Percentiles rank a stretch among this genome's conserved stretches.
These are phyloP conservation scores for Chlorophyllum brunneum DNA, from an alignment of 768 basidiomycete species.

Conservation along the genomic window DNA sequence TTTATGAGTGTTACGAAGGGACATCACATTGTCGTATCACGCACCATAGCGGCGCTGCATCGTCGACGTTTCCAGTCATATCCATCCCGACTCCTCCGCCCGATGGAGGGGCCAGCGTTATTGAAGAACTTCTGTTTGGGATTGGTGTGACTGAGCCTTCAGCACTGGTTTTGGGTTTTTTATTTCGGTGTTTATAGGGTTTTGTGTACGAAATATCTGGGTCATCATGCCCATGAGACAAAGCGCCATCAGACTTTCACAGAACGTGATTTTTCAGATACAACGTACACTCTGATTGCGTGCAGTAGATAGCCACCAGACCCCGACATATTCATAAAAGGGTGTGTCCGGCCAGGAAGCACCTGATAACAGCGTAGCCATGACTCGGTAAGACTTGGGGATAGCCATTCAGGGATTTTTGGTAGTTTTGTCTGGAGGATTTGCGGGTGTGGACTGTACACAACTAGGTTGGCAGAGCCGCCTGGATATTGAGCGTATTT, in stretches of 20 bases:
- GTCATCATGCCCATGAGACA: conserved; percentile 60
- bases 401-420: conserved; percentile 61
- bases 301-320: conserved; percentile 87
- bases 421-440: conserved; percentile 71
- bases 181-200: conserved; percentile 42
- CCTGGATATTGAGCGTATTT: conserved; percentile 70
- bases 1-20: neutral
- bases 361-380: conserved; percentile 90
- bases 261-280: neutral
- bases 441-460: conserved; percentile 72
- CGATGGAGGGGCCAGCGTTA: neutral
- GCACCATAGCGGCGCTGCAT: neutral
- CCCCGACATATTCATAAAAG: conserved; percentile 87
- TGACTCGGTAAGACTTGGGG: conserved; percentile 76
- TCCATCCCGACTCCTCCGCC: neutral
- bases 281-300: conserved; percentile 75
- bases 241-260: neutral
- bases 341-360: conserved; percentile 95
- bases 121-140: neutral
- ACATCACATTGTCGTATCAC: neutral
- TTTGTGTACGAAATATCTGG: conserved; percentile 53
- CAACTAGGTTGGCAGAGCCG: conserved; percentile 83
- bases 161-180: conserved; percentile 29
- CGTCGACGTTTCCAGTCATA: neutral
- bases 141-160: conserved; percentile 11